A percentile compares a stretch with the other conserved stretches of the same genome.
Conservation (phyloP, 208 protist genomes). For the Angomonas ambiguus region DNA sequence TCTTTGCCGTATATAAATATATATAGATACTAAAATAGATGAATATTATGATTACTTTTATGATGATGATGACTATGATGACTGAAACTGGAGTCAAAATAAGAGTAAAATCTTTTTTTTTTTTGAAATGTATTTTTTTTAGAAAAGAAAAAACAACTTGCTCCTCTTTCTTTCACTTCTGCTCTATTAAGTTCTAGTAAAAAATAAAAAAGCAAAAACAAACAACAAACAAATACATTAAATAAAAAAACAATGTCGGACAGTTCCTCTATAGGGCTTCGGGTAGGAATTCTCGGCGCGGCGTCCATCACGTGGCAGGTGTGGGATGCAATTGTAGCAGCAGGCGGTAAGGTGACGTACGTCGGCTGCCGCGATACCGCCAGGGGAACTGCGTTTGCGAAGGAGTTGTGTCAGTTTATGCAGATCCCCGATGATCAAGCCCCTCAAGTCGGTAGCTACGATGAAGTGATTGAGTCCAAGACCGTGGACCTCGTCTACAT, state of each 20-base stretch:
- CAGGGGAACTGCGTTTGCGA: constrained; percentile 26
- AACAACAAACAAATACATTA: constrained; percentile 14
- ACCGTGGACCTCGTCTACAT: constrained; percentile 32
- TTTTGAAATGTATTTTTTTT: too few species aligned
- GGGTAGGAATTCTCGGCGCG: constrained; percentile 57
- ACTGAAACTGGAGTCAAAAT: too few species aligned
- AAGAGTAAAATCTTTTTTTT: background rate
- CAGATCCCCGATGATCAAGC: constrained; percentile 9
- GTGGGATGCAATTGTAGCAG: constrained; percentile 33
- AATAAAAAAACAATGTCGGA: constrained; percentile 1
- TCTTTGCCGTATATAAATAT: background rate
- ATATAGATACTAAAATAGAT: background rate
- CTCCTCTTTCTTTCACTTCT: background rate
- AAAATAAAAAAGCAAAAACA: constrained; percentile 8
- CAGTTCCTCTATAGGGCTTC: constrained; percentile 9
- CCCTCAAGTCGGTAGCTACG: constrained; percentile 21
- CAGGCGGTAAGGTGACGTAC: constrained; percentile 30
- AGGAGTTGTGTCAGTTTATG: constrained; percentile 21
- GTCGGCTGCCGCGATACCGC: constrained; percentile 41
- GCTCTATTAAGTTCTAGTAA: background rate
- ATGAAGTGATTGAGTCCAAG: constrained; percentile 21
- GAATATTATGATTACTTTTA: background rate
- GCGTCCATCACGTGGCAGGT: constrained; percentile 36
- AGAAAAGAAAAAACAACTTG: background rate
- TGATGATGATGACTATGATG: background rate